Percentiles rank a stretch among this genome's conserved stretches.
Conservation (phyloP, 495 filamentous ascomycete species). For the Podospora pseudopauciseta region DNA sequence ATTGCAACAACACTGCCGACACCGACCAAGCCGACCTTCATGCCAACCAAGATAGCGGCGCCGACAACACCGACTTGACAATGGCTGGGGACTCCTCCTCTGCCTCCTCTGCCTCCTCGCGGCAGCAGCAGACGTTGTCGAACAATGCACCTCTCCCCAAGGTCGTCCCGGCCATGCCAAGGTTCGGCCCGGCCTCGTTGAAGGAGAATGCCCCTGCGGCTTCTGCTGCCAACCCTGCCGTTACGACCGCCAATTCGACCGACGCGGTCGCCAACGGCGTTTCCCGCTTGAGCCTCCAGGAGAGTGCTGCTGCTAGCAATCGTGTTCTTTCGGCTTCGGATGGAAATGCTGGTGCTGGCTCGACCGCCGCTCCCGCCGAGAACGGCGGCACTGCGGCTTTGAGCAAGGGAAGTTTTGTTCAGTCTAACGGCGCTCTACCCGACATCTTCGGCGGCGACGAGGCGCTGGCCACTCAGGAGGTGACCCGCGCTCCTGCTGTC, state of each 20-base stretch:
- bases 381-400: background rate
- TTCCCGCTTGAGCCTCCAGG: slow-evolving; percentile 12
- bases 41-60: background rate
- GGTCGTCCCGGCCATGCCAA: slow-evolving; percentile 23
- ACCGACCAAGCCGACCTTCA: slow-evolving; percentile 7
- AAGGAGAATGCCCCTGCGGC: slow-evolving; percentile 17
- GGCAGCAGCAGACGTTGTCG: slow-evolving; percentile 2
- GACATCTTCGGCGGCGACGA: background rate
- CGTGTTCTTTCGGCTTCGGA: slow-evolving; percentile 5
- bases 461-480: slow-evolving; percentile 9
- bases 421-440: background rate
- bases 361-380: background rate
- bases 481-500: slow-evolving; percentile 19
- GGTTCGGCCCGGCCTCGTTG: slow-evolving; percentile 10
- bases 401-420: slow-evolving; percentile 2
- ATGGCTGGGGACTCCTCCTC: slow-evolving; percentile 17
- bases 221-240: background rate
- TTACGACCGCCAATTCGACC: background rate
- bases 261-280: background rate
- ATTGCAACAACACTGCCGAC: background rate
- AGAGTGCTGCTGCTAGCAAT: background rate
- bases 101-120: slow-evolving; percentile 17
- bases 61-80: slow-evolving; percentile 4
- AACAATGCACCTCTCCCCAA: slow-evolving; percentile 16
- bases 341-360: background rate